Evolutionary conservation across 1,139 yeast species (phyloP).

Genomic region (Debaryomyces fabryi): DNA sequence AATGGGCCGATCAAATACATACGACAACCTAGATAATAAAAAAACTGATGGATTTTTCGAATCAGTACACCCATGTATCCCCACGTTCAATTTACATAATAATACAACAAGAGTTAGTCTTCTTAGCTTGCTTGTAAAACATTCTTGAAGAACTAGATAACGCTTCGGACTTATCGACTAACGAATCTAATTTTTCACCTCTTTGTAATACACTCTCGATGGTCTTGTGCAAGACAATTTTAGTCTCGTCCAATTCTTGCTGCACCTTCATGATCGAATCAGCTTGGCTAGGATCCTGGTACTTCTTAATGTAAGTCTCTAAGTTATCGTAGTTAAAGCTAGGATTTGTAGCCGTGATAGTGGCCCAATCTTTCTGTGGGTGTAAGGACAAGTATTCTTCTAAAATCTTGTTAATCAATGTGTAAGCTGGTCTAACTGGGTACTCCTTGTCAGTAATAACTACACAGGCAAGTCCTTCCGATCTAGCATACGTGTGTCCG

Average conservation of each 20-base stretch:
- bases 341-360: constrained; percentile 51
- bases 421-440: constrained; percentile 97
- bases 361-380: constrained; percentile 73
- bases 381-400: constrained; percentile 89
- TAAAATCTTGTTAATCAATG: constrained; percentile 83
- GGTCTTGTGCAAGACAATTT: constrained; percentile 93
- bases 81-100: constrained; percentile 51
- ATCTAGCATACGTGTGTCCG: constrained; percentile 88
- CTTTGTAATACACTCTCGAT: constrained; percentile 93
- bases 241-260: constrained; percentile 96
- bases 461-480: constrained; percentile 94
- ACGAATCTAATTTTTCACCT: constrained; percentile 91
- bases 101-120: constrained; percentile 94
- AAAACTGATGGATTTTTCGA: not conserved
- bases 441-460: constrained; percentile 92
- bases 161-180: constrained; percentile 95
- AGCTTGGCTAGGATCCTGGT: constrained; percentile 97
- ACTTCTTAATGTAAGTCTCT: constrained; percentile 71
- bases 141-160: constrained; percentile 84
- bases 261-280: constrained; percentile 97
- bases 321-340: constrained; percentile 61
- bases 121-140: constrained; percentile 97
- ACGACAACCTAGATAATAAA: not conserved
- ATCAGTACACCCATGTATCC: not conserved
- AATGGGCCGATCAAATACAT: not conserved